Percentiles rank a stretch among this genome's conserved stretches.
Conservation (phyloP, 805 yeast species). For the Cyberlindnera amylophila region DNA sequence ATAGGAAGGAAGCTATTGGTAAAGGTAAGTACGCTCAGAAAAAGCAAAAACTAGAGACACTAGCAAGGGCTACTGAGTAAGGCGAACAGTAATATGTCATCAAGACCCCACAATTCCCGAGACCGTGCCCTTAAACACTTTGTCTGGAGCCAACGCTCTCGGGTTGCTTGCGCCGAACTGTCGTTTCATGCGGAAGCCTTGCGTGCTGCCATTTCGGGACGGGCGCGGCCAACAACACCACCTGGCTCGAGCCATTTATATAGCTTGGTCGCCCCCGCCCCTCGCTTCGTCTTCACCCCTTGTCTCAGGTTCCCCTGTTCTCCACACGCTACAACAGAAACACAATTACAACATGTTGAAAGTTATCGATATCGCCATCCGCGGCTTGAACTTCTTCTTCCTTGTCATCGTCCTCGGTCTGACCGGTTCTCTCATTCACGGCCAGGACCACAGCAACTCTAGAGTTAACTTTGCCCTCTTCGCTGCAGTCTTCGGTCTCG, state of each 20-base stretch:
- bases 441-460: constrained; percentile 51
- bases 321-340: background rate
- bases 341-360: constrained; percentile 28
- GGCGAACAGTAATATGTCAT: no score
- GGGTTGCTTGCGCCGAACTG: constrained; percentile 12
- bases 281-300: constrained; percentile 2
- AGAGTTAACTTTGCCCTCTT: constrained; percentile 89
- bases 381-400: constrained; percentile 71
- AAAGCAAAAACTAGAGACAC: background rate
- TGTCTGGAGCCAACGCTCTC: no score
- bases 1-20: background rate
- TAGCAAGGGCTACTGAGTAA: background rate
- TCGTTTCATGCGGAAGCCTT: constrained; percentile 9
- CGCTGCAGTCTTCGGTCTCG: constrained; percentile 80
- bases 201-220: constrained; percentile 11
- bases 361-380: constrained; percentile 72
- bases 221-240: background rate
- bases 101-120: no score
- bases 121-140: no score
- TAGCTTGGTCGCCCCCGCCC: constrained; percentile 6
- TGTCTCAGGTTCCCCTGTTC: background rate
- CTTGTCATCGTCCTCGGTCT: constrained; percentile 80
- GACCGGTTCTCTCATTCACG: constrained; percentile 81
- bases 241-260: constrained; percentile 7
- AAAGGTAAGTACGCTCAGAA: background rate